Evolutionary conservation across 352 stramenopile species (phyloP), one percentile per base, ranked within the genome.

Genomic region (Phytophthora sp.): DNA sequence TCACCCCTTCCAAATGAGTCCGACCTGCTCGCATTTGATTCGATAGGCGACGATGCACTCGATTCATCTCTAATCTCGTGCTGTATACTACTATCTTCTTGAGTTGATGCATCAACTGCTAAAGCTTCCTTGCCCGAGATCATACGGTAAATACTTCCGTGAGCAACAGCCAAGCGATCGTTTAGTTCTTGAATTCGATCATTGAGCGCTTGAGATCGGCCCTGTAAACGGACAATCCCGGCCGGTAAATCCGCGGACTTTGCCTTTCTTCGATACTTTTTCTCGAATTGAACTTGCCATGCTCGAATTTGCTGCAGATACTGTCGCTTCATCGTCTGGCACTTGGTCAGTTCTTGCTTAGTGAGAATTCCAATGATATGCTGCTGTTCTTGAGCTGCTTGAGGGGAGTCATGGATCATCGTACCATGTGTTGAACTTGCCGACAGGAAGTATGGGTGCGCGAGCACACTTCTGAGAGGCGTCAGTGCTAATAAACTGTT

Each of bases 211-310:
- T 69, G 61, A 6, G 62, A 81, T 26, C 76, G 66, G 2, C 52
- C 63, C 53, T 88, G 66, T 3, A 87, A 46, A 2, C 67, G 57
- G 1, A 70, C 49, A 49, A 88, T 69, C 21, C 41, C 79, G 5
- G 55, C 34, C 1, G 81, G 74, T 1, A 65, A 59, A 20, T 90
- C 81, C 1, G 54, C 45, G 1, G 56, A 15, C 0, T 56, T 75
- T 1, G 81, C 69, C 39, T 84, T 87, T n/a, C 69, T 69, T 5
- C 62, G 49, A 31, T 87, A 78, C 24, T 73, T 76, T 39, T 76
- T 84, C 49, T 88, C 81, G 27, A 90, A 90, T 37, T 85, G 75
- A 11, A 44, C 45, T 53, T 77, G 58, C 81, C 81, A 90, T 4
- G 48, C 28, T 4, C 68, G 77, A 24, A 90, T 69, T 45, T 90